phyloP scores from a whole-genome alignment of 2,329 filamentous ascomycete species.

The Aspergillus floridensis region DNA sequence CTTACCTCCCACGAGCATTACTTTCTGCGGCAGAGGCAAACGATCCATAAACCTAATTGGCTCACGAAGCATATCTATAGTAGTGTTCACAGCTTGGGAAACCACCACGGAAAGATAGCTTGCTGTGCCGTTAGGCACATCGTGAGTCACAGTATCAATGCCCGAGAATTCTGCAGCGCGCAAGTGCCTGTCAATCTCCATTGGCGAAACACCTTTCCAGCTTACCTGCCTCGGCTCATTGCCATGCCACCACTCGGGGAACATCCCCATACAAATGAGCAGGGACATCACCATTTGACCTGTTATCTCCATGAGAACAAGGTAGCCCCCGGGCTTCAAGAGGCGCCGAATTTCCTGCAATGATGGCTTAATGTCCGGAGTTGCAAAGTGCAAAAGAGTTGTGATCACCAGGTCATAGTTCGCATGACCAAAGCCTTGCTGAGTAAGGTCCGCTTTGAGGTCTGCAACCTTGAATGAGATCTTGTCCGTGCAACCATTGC shows the following conservation, averaged over 20 bases:
- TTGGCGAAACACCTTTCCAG: background rate
- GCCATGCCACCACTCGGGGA: background rate
- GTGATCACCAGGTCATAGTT: no score
- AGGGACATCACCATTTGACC: background rate
- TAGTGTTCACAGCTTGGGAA: background rate
- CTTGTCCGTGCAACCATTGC: no score
- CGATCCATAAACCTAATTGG: background rate
- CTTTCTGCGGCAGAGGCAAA: background rate
- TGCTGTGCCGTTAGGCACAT: background rate
- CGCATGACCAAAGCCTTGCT: no score
- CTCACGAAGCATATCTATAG: background rate
- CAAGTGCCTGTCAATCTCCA: background rate
- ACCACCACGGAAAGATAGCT: background rate
- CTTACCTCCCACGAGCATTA: background rate
- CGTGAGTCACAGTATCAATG: background rate
- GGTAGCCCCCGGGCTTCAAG: background rate
- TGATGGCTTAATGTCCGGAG: no score
- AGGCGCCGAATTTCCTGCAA: background rate
- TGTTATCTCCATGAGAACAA: background rate
- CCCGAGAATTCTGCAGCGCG: background rate
- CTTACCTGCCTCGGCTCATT: background rate
- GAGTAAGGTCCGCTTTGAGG: no score
- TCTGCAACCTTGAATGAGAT: no score
- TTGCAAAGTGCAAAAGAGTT: no score
- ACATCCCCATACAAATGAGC: background rate